Base-by-base conservation (phyloP, 208 protist genomes). In the Giardia duodenalis region DNA sequence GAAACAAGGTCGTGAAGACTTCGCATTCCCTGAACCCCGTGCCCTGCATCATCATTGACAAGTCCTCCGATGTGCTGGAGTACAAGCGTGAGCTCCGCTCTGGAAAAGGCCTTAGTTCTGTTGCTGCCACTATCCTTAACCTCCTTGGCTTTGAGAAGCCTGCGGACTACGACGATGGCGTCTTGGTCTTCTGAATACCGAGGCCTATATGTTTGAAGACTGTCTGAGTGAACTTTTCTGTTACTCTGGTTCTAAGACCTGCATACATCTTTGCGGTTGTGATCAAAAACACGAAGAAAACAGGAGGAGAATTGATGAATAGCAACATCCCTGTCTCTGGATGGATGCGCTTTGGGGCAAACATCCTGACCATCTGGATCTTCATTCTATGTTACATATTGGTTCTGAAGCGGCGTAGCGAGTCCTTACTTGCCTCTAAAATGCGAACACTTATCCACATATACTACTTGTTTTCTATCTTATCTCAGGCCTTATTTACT, bases 91-190 rank as follows among this genome's bases (percentile, higher is more conserved):
- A 97, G 94, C 94, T 97, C 43, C 95, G 95, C 19, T 92, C 94
- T 88, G 86, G 86, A 44, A 96, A 96, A 10, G 97, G 97, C 47
- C 95, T 98, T 67, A 95, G 96, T 47, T 97, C 97, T 93, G 95
- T 98, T 46, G 97, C 97, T 47, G 96, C 97, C 46, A 98, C 97
- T 3, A 97, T 97, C 93, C 96, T 98, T 86, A 97, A 98, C 93
- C 67, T 98, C 42, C 95, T 98, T 90, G 97, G 97, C 76, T 97
- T 97, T 91, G 92, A 96, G 44, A 96, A 96, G 57, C 97, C 97
- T 0, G 95, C 95, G 47, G 95, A 95, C 92, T 98, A 97, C 94
- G 96, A 94, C 42, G 42, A 89, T 4, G 10, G 19, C 42, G 42
- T 89, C 86, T 30, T 76, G 57, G 19, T 39, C 19, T 76, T 76